phyloP scores from a whole-genome alignment of 176 grass and related monocot species.

The Zea luxurians region DNA sequence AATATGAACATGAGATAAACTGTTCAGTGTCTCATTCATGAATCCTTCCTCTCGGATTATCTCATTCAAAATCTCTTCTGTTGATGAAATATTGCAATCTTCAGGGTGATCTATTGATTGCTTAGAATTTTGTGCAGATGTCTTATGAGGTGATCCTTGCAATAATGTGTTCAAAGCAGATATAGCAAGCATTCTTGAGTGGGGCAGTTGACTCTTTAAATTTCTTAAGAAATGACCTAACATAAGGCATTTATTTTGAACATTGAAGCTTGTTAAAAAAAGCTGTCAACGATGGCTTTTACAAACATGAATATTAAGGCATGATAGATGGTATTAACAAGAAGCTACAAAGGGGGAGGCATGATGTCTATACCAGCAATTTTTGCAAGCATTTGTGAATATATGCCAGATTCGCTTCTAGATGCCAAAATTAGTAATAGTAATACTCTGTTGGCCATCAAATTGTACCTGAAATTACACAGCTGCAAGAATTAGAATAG shows the following conservation, averaged over 20 bases:
- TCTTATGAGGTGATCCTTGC: slow-evolving; percentile 60
- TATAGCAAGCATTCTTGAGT: slow-evolving; percentile 96
- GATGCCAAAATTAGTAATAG: slow-evolving; percentile 85
- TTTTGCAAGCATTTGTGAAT: slow-evolving; percentile 73
- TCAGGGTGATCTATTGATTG: slow-evolving; percentile 31
- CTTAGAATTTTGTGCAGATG: slow-evolving; percentile 38
- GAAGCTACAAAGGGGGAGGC: slow-evolving; percentile 11
- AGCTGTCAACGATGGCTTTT: not conserved
- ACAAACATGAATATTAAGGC: slow-evolving; percentile 26
- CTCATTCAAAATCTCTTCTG: slow-evolving; percentile 63
- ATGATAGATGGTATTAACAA: not conserved
- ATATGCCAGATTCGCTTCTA: slow-evolving; percentile 69
- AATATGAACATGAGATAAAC: slow-evolving; percentile 86
- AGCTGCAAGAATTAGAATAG: not conserved
- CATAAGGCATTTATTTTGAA: slow-evolving; percentile 39
- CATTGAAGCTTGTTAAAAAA: slow-evolving; percentile 18
- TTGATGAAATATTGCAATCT: slow-evolving; percentile 41
- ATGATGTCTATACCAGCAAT: slow-evolving; percentile 63
- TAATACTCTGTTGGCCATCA: slow-evolving; percentile 97
- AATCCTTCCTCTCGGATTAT: slow-evolving; percentile 80
- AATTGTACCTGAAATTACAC: slow-evolving; percentile 80
- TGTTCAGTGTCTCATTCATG: slow-evolving; percentile 70
- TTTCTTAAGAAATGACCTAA: slow-evolving; percentile 89
- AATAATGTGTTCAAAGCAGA: slow-evolving; percentile 92
- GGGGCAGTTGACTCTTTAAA: slow-evolving; percentile 95